A percentile compares a stretch with the other conserved stretches of the same genome.
phyloP scores from a whole-genome alignment of 495 filamentous ascomycete species.

The Xylaria nigripes region DNA sequence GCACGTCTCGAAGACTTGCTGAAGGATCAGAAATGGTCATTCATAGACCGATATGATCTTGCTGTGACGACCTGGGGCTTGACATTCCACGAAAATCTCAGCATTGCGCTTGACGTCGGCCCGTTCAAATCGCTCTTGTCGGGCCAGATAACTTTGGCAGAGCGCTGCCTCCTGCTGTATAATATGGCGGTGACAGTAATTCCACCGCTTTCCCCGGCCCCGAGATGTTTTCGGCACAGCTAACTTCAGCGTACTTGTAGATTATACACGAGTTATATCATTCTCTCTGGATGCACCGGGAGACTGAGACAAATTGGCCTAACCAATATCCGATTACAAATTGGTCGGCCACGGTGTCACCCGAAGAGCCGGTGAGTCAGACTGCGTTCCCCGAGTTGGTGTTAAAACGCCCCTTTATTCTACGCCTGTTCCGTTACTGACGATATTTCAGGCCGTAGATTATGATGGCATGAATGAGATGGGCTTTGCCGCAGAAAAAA shows the following conservation, averaged over 20 bases:
- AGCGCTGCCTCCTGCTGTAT: not conserved
- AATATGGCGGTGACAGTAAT: not conserved
- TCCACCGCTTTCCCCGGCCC: not conserved
- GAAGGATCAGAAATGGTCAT: not conserved
- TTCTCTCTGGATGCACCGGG: not conserved
- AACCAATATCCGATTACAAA: not conserved
- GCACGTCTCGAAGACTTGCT: not conserved
- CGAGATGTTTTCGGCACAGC: not conserved
- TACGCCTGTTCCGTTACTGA: not conserved
- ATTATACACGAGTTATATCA: not conserved
- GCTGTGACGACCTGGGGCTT: not conserved
- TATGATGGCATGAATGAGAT: not conserved
- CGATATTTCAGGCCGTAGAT: not conserved
- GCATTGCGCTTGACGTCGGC: not conserved
- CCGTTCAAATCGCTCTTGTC: not conserved
- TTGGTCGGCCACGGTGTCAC: not conserved
- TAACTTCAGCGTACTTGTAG: not conserved
- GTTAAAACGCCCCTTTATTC: not conserved
- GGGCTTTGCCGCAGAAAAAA: not conserved
- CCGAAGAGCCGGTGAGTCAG: slow-evolving; percentile 6
- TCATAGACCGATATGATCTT: not conserved
- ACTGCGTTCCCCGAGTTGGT: not conserved
- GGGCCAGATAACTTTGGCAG: not conserved
- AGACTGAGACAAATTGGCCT: not conserved
- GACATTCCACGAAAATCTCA: not conserved